Evolutionary conservation across 495 filamentous ascomycete genomes (phyloP), one percentile per base, ranked within the genome.

Genomic region (Neurospora hispaniola): DNA sequence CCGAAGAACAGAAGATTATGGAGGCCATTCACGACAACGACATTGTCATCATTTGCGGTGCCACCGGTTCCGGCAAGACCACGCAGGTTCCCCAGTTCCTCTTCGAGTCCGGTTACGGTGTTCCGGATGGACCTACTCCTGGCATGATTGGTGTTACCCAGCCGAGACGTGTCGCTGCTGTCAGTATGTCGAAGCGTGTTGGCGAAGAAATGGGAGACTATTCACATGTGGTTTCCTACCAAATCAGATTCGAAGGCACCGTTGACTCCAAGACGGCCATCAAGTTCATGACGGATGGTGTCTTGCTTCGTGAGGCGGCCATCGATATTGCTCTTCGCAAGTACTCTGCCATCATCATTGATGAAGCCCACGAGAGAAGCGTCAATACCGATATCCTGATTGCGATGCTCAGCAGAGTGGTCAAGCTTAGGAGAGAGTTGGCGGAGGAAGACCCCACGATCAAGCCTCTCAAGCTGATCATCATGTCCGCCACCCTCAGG

Each of bases 231-330:
- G 93, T 98, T 20, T 92, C 93, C 7, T 97, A 98, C 80, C 94
- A 97, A 78, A 97, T 99, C 76, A 91, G 96, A 40, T 98, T 97
- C 76, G 96, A 99, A 74, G 91, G 90, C 42, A 94, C 90, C 3
- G 90, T 91, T 2, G 88, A 88, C n/a, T 86, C 88, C 48, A 90
- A 94, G 73, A 99, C 96, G 0, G 91, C 94, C 3, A 90, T 98
- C 79, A 99, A 99, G 80, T 99, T 98, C 82, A 98, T 99, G 94
- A 99, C 96, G 0, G 96, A 99, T 80, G 96, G 96, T 85, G 93
- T 99, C 35, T 84, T 99, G 72, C 86, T 99, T 16, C 90, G 95
- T 69, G 96, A 99, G 78, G 91, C 97, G 62, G 89, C 92, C 0
- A 89, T 95, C 72, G 96, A 99, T 78, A 95, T 98, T 80, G 84